These are phyloP conservation scores for Oryza glumipatula DNA, from an alignment of 176 grass and related monocot genomes.

Conservation along the genomic window DNA sequence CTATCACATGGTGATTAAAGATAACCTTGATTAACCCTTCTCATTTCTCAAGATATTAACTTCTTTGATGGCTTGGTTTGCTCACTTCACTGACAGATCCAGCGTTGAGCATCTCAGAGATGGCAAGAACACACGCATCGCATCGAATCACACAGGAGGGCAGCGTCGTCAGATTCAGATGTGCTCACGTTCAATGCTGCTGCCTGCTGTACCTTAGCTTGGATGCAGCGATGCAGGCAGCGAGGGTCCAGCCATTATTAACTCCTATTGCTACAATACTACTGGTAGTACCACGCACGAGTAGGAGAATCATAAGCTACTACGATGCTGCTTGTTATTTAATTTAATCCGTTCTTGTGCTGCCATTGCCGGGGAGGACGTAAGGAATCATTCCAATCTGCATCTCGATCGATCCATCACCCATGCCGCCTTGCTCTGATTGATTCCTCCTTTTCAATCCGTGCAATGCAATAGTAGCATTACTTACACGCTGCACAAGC, in stretches of 20 bases:
- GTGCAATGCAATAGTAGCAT: not conserved
- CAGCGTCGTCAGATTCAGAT: conserved; percentile 38
- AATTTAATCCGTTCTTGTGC: not conserved
- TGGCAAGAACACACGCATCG: conserved; percentile 22
- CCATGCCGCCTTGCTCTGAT: not conserved
- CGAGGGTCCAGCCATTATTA: not conserved
- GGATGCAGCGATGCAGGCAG: not conserved
- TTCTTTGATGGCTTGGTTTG: not conserved
- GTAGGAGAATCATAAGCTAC: conserved; percentile 7
- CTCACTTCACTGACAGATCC: not conserved
- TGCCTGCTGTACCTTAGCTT: conserved; percentile 10
- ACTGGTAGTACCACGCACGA: not conserved
- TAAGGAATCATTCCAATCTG: conserved; percentile 19
- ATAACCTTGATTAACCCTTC: no score
- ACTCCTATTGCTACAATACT: not conserved
- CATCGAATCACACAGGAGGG: conserved; percentile 3
- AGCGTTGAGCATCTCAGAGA: not conserved
- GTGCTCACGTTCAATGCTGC: conserved; percentile 5
- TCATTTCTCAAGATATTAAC: not conserved
- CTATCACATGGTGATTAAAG: no score
- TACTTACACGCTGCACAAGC: not conserved
- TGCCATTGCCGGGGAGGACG: not conserved
- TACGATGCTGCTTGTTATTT: not conserved
- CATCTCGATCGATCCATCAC: not conserved
- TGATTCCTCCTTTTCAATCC: not conserved